These are phyloP conservation scores for Flagelloscypha sp. DNA, from an alignment of 768 basidiomycete genomes.

Conservation along the genomic window DNA sequence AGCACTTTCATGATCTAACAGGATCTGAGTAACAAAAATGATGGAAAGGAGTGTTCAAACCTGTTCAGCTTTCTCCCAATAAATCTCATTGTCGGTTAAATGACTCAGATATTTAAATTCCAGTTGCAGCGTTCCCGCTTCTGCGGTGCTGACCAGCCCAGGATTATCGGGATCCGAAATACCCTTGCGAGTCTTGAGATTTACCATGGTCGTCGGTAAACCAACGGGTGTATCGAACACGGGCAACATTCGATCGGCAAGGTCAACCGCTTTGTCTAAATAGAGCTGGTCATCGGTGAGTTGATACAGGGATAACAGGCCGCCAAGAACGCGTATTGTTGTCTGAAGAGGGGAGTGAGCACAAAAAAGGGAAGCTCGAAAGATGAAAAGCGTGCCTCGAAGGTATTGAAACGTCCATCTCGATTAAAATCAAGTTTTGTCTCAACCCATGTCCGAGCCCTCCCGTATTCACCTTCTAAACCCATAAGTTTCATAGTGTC, in stretches of 20 bases:
- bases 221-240: constrained; percentile 78
- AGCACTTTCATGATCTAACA: constrained; percentile 59
- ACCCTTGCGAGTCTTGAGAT: constrained; percentile 56
- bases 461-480: constrained; percentile 65
- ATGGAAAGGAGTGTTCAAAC: constrained; percentile 27
- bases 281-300: constrained; percentile 60
- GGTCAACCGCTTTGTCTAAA: constrained; percentile 69
- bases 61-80: constrained; percentile 75
- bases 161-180: constrained; percentile 50
- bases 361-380: not conserved
- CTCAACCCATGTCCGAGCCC: constrained; percentile 73
- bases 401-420: constrained; percentile 77
- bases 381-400: constrained; percentile 55
- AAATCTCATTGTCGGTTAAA: constrained; percentile 67
- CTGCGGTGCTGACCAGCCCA: constrained; percentile 69
- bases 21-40: not conserved
- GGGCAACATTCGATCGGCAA: constrained; percentile 79
- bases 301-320: constrained; percentile 80
- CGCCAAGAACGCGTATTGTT: constrained; percentile 88
- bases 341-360: constrained; percentile 39
- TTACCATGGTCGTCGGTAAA: constrained; percentile 72
- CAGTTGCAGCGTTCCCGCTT: constrained; percentile 83
- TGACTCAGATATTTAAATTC: constrained; percentile 84
- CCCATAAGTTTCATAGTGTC: constrained; percentile 87
- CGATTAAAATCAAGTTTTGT: constrained; percentile 64